Base-by-base conservation (phyloP, 441 rosid species). In the Populus hybrid region DNA sequence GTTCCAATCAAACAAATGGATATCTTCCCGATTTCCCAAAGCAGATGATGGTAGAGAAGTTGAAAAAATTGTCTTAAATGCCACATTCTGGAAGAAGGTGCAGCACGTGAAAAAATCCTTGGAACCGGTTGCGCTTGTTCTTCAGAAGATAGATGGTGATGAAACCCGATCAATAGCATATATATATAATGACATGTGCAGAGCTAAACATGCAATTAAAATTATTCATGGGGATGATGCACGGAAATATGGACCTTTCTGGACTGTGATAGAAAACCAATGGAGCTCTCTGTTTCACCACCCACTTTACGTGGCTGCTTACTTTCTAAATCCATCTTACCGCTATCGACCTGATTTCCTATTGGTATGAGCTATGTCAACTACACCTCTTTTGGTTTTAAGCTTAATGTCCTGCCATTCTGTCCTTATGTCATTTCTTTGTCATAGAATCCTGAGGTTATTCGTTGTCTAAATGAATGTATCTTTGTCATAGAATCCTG, bases 271-370 rank as follows among this genome's bases (percentile, higher is more conserved):
- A 24, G 99, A 93, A 76, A 83, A 76, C 78, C 90, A 89, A 63
- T 92, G 95, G 93, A 90, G 86, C 84, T 80, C 91, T 56, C 86
- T 92, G 86, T 86, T 90, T 82, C 94, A 84, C 78, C 98, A 94
- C 76, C 98, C 99, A 20, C 94, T 95, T 69, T 85, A 89, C 77
- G 88, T 90, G 74, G 97, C 98, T 82, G 97, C 99, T 56, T 93
- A 92, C 87, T 93, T 92, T 83, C 88, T 95, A 81, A 95, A 93
- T 82, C 98, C 97, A 7, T 87, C 92, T 24, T 88, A 88, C 73
- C 89, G 92, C 71, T 95, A 90, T 74, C 89, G 86, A 74, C 86
- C 88, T 63, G 98, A 95, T 86, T 91, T 92, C 82, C 68, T 86
- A 75, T 82, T 82, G 92, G 99, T 95, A 91, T 68, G 81, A 72